A percentile compares a stretch with the other conserved stretches of the same genome.
phyloP scores from a whole-genome alignment of 1,284 basidiomycete species.

The Rhodotorula sp. region DNA sequence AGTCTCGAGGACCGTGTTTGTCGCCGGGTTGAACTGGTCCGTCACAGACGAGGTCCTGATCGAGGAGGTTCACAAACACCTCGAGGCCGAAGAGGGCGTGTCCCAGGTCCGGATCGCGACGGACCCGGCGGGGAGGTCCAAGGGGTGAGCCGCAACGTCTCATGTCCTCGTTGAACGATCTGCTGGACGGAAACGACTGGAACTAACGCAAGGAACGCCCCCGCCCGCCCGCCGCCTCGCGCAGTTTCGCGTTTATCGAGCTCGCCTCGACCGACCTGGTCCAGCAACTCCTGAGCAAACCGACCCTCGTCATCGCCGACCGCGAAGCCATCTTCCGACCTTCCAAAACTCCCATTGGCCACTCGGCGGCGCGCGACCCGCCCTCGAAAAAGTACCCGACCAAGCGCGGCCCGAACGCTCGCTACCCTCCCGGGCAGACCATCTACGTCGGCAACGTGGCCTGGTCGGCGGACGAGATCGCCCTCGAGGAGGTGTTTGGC shows the following conservation, averaged over 20 bases:
- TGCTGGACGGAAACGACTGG: too few relatives aligned
- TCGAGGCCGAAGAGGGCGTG: constrained; percentile 61
- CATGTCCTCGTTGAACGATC: neutral
- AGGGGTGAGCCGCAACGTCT: constrained; percentile 56
- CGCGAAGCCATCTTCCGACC: constrained; percentile 82
- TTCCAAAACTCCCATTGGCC: constrained; percentile 61
- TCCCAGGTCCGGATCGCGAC: constrained; percentile 81
- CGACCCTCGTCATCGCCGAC: constrained; percentile 88
- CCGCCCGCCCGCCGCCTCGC: too few relatives aligned
- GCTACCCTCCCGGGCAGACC: constrained; percentile 62
- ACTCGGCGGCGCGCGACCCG: constrained; percentile 55
- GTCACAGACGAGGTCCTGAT: constrained; percentile 95
- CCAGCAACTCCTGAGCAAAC: constrained; percentile 65
- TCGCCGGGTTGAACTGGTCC: constrained; percentile 93
- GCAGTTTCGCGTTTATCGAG: constrained; percentile 83
- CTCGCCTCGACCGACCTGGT: constrained; percentile 65
- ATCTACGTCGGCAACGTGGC: constrained; percentile 90
- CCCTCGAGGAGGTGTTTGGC: constrained; percentile 84
- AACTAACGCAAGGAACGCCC: too few relatives aligned
- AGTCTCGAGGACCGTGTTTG: constrained; percentile 65
- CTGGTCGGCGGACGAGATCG: constrained; percentile 75
- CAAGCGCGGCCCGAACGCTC: constrained; percentile 49
- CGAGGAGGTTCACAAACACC: constrained; percentile 65
- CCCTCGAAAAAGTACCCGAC: neutral
- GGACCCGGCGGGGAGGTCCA: constrained; percentile 81